These are phyloP conservation scores for Penstemon eatonii DNA, from an alignment of 257 asterid species.

Conservation along the genomic window DNA sequence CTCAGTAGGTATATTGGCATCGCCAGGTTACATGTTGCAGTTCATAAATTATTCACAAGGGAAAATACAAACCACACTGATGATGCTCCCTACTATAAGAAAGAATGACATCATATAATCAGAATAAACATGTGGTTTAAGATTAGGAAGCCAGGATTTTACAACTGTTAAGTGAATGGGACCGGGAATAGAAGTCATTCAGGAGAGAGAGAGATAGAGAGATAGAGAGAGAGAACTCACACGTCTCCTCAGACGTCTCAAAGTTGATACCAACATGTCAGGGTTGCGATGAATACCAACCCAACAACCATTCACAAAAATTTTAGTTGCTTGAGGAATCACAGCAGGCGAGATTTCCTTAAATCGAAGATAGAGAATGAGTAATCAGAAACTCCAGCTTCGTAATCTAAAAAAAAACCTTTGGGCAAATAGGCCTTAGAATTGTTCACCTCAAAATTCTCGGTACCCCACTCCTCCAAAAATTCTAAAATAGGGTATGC, in stretches of 20 bases:
- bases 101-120: constrained; percentile 10
- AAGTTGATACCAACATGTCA: constrained; percentile 93
- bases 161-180: not conserved
- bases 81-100: not conserved
- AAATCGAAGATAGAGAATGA: constrained; percentile 21
- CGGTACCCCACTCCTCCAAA: constrained; percentile 98
- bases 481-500: constrained; percentile 96
- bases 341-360: constrained; percentile 98
- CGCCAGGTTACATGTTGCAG: not conserved
- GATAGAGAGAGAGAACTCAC: constrained; percentile 41
- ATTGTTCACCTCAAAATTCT: constrained; percentile 82
- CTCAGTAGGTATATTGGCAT: constrained; percentile 15
- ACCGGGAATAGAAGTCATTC: constrained; percentile 7
- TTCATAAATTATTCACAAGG: constrained; percentile 5
- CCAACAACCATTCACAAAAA: constrained; percentile 97
- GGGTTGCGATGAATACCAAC: constrained; percentile 97
- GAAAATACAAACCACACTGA: constrained; percentile 3
- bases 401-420: constrained; percentile 19
- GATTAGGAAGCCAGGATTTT: constrained; percentile 21
- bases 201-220: constrained; percentile 7
- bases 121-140: not conserved
- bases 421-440: constrained; percentile 2
- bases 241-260: constrained; percentile 86
- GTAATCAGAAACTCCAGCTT: constrained; percentile 20
- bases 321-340: constrained; percentile 89